Base-by-base conservation (phyloP, 2,329 filamentous ascomycete genomes). In the Trichoderma lentiforme region DNA sequence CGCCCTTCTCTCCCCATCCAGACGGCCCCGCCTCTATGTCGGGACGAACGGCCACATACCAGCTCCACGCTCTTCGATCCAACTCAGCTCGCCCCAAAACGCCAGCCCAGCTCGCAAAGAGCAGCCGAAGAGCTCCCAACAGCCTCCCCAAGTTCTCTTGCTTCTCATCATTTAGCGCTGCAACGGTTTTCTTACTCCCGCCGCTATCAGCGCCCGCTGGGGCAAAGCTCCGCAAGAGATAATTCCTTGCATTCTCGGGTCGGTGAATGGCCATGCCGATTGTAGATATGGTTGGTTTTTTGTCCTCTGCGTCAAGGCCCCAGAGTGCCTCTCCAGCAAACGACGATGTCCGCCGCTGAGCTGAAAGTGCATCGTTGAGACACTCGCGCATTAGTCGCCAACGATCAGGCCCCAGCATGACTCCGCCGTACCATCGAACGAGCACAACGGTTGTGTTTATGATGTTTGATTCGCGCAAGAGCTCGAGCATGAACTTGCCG, bases 1-100 rank as follows among this genome's bases (percentile, higher is more conserved):
- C 83, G 1, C 92, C 93, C 80, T 95, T 96, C 14, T 91, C 92
- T 32, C 94, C 94, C 94, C 94, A 97, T 2, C 94, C 94, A 24
- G 89, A 88, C 62, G 89, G 88, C 0, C 94, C 94, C 71, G 86
- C 82, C 72, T 92, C 90, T 3, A 97, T 92, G 24, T 93, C 90
- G 1, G 94, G 94, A 74, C 94, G 85, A 24, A 95, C 89, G 26
- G 88, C 86, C 2, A 92, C 84, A 80, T 97, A 97, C 94, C 94
- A 97, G 12, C 84, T 84, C 93, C 93, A 97, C 21, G 93, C 92
- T 72, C 90, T 87, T 73, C 86, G 86, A 78, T 97, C 93, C 67
- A 97, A 83, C 76, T 97, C 93, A 18, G 87, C 84, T 4, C 83
- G 82, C 30, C 81, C 85, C 39, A 97, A 79, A 34, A 89, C 86